Percentiles rank a stretch among this genome's conserved stretches.
Evolutionary conservation across 768 basidiomycete genomes (phyloP).

Genomic region (Sporobolomyces roseus): DNA sequence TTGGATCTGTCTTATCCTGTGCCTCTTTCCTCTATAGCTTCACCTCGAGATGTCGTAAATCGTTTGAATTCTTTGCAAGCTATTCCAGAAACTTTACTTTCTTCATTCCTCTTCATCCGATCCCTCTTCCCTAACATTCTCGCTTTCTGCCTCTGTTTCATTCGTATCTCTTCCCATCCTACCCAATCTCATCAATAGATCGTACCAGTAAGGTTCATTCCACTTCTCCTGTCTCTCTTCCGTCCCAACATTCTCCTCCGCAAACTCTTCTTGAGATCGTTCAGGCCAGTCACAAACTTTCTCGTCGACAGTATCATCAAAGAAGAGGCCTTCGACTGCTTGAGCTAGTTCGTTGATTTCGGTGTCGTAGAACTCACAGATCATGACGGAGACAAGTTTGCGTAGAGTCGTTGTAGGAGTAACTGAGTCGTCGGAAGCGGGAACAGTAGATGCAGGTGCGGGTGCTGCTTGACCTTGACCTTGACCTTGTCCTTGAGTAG

Average conservation of each 20-base stretch:
- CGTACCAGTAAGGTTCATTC: neutral
- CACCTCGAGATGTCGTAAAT: too few relatives aligned
- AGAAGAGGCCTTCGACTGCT: constrained; percentile 8
- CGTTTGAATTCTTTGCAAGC: too few relatives aligned
- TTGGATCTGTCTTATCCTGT: too few relatives aligned
- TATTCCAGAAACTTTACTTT: too few relatives aligned
- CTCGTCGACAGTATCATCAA: neutral
- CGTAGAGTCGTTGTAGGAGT: neutral
- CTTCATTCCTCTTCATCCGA: neutral
- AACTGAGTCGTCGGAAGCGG: neutral
- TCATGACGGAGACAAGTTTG: neutral
- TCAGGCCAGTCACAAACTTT: neutral
- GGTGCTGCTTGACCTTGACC: neutral
- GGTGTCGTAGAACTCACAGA: neutral
- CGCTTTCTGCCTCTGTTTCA: neutral
- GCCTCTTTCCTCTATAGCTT: too few relatives aligned
- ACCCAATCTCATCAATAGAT: neutral
- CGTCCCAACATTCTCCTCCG: neutral
- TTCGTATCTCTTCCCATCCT: neutral
- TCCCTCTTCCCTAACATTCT: neutral
- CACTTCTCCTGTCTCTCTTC: constrained; percentile 3
- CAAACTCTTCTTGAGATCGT: neutral
- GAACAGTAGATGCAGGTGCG: neutral
- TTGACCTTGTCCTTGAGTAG: neutral
- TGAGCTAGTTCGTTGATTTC: neutral